phyloP scores from a whole-genome alignment of 202 grass and related monocot species.

The Eragrostis tef region DNA sequence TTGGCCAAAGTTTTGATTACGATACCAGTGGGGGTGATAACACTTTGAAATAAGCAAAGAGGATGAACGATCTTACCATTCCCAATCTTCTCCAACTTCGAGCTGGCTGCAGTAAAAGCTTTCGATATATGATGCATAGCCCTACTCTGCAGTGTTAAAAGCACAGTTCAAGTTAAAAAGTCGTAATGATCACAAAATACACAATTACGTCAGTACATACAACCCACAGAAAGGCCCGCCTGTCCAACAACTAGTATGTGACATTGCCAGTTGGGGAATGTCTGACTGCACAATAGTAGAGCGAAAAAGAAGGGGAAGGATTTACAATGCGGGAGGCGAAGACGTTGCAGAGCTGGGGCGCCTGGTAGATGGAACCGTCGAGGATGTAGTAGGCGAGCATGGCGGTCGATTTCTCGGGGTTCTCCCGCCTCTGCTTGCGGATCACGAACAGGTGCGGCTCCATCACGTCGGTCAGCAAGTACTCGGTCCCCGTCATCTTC shows the following conservation, averaged over 20 bases:
- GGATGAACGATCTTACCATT: conserved; percentile 82
- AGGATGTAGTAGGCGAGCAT: conserved; percentile 95
- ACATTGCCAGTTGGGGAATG: neutral
- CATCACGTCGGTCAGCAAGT: conserved; percentile 88
- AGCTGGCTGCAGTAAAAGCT: conserved; percentile 76
- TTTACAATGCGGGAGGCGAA: conserved; percentile 92
- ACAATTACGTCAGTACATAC: neutral
- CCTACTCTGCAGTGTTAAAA: conserved; percentile 65
- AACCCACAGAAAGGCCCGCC: neutral
- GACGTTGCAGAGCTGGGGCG: conserved; percentile 88
- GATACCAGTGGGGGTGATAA: neutral
- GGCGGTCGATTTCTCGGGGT: conserved; percentile 62
- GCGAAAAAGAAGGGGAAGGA: neutral
- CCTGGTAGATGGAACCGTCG: conserved; percentile 96
- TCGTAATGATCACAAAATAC: neutral
- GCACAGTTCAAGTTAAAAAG: conserved; percentile 1
- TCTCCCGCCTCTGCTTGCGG: conserved; percentile 89
- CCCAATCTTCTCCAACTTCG: conserved; percentile 90
- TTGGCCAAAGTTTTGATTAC: neutral
- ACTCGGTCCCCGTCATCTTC: conserved; percentile 95
- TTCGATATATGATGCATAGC: conserved; percentile 94
- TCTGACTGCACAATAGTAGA: neutral
- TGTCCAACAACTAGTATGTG: neutral
- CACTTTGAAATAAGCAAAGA: too few relatives aligned
- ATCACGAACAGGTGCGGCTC: conserved; percentile 96